Percentiles rank a stretch among this genome's conserved stretches.
These are phyloP conservation scores for Pythium rhizo-oryzae DNA, from an alignment of 352 stramenopile species.

Conservation along the genomic window DNA sequence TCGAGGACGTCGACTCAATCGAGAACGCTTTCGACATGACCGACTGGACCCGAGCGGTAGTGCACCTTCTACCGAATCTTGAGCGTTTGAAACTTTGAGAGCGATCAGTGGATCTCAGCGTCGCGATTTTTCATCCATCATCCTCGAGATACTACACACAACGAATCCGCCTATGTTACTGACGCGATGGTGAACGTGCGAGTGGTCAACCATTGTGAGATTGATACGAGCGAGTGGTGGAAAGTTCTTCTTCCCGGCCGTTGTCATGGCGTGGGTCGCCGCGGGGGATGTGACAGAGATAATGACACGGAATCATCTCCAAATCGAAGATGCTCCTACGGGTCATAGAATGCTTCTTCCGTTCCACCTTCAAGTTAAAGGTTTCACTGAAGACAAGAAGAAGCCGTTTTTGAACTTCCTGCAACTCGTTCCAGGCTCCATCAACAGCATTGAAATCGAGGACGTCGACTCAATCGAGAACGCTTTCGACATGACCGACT, in stretches of 20 bases:
- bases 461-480: not conserved
- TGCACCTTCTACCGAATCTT: not conserved
- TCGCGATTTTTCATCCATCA: not conserved
- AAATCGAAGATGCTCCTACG: no score
- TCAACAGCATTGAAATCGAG: not conserved
- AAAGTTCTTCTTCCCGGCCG: not conserved
- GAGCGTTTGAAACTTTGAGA: no score
- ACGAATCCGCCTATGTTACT: not conserved
- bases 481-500: constrained; percentile 13
- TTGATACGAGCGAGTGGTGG: not conserved
- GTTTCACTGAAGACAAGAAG: not conserved
- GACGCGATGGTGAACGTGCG: not conserved
- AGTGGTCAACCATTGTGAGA: not conserved
- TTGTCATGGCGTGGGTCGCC: not conserved
- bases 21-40: constrained; percentile 6
- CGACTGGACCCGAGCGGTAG: not conserved
- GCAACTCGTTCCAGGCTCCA: not conserved
- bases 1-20: not conserved
- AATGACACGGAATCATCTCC: no score
- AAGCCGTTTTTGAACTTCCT: not conserved
- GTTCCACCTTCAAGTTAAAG: not conserved
- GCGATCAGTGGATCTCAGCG: not conserved
- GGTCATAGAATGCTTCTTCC: not conserved
- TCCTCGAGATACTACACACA: not conserved
- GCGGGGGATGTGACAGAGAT: not conserved